These are phyloP conservation scores for Aureobasidium sp. DNA, from an alignment of 2,329 filamentous ascomycete genomes.

Conservation along the genomic window DNA sequence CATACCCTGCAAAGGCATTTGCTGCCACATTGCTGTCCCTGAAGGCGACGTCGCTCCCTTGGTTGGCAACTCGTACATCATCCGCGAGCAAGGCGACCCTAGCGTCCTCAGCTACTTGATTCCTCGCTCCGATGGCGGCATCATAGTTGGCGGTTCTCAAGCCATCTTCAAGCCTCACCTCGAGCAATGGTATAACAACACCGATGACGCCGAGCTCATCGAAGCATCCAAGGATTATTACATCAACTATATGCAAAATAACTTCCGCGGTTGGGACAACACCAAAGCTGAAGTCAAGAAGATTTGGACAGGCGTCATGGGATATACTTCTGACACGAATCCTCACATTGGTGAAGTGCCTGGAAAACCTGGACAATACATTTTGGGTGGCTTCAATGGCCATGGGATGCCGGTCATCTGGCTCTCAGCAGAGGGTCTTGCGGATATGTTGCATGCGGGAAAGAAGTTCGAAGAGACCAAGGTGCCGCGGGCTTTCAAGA, in stretches of 20 bases:
- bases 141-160: slow-evolving; percentile 39
- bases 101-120: slow-evolving; percentile 34
- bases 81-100: slow-evolving; percentile 19
- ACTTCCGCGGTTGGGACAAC: slow-evolving; percentile 45
- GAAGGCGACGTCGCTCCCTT: slow-evolving; percentile 20
- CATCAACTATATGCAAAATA: slow-evolving; percentile 42
- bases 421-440: slow-evolving; percentile 35
- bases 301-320: slow-evolving; percentile 37
- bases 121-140: slow-evolving; percentile 39
- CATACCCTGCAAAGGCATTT: slow-evolving; percentile 28
- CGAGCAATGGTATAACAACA: slow-evolving; percentile 40
- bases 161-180: slow-evolving; percentile 29
- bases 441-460: slow-evolving; percentile 31
- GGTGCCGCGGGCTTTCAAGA: slow-evolving; percentile 18
- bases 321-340: slow-evolving; percentile 20
- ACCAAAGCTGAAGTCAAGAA: slow-evolving; percentile 32
- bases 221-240: slow-evolving; percentile 39
- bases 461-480: slow-evolving; percentile 17
- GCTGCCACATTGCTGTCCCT: slow-evolving; percentile 20
- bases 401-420: slow-evolving; percentile 47
- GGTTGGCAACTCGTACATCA: slow-evolving; percentile 25
- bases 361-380: slow-evolving; percentile 32
- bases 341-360: slow-evolving; percentile 43
- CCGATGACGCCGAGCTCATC: slow-evolving; percentile 42
- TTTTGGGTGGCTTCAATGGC: slow-evolving; percentile 46